Evolutionary conservation across 2,329 filamentous ascomycete genomes (phyloP).

Genomic region (Endothia cerciana): DNA sequence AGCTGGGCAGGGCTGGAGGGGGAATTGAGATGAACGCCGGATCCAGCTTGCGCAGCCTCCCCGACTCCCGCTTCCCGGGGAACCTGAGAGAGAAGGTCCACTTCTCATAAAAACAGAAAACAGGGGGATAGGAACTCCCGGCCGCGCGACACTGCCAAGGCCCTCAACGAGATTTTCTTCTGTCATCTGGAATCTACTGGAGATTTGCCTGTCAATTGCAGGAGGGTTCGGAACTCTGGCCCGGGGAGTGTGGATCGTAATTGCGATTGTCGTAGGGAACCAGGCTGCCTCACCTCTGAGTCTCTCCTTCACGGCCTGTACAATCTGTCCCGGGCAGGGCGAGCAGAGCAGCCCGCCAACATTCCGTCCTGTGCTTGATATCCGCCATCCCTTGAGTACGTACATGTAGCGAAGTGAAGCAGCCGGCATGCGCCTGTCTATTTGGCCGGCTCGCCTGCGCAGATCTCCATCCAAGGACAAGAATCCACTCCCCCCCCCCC

Average conservation of each 20-base stretch:
- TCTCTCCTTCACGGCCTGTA: no score
- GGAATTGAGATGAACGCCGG: conserved; percentile 6
- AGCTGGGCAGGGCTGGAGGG: conserved; percentile 2
- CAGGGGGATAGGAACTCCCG: not conserved
- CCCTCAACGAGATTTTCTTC: conserved; percentile 9
- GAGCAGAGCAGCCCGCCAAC: not conserved
- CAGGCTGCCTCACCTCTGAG: no score
- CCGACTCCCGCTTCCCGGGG: not conserved
- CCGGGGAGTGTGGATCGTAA: no score
- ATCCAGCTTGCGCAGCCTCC: conserved; percentile 7
- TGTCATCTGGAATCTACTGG: not conserved
- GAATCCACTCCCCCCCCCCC: not conserved
- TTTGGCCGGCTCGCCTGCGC: not conserved
- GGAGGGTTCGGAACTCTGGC: not conserved
- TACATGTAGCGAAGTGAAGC: not conserved
- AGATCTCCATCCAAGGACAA: not conserved
- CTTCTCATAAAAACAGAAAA: not conserved
- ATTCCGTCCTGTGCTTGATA: not conserved
- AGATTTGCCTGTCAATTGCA: not conserved
- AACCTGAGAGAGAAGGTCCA: not conserved
- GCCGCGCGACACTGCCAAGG: conserved; percentile 10
- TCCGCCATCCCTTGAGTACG: not conserved
- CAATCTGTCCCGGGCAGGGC: not conserved
- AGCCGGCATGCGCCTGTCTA: not conserved
- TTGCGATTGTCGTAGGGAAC: no score